Conservation (phyloP, 129 eudicot genomes). For the Ambrosia trifida region DNA sequence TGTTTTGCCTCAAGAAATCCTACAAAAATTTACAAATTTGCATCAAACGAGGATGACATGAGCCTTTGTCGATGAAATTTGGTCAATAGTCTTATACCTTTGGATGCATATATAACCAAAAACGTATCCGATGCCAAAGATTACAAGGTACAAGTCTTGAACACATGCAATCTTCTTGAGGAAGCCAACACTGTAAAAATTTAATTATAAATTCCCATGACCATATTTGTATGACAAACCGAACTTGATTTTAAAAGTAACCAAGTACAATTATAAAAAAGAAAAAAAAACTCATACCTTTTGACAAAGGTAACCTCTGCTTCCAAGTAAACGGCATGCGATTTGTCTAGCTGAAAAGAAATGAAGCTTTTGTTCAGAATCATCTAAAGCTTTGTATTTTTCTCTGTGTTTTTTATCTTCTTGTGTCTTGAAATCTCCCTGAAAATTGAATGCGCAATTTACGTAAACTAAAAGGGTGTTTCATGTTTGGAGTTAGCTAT, state of each 20-base stretch:
- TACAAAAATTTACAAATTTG: constrained; percentile 25
- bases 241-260: constrained; percentile 7
- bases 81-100: constrained; percentile 54
- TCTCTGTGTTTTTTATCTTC: constrained; percentile 95
- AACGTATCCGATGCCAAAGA: constrained; percentile 68
- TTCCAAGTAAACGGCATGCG: constrained; percentile 95
- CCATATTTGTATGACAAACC: constrained; percentile 12
- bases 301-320: constrained; percentile 94
- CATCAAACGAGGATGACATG: not conserved
- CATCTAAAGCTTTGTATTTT: constrained; percentile 60
- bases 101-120: constrained; percentile 99
- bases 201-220: constrained; percentile 1
- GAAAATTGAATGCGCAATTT: constrained; percentile 16
- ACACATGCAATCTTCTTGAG: constrained; percentile 92
- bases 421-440: constrained; percentile 77
- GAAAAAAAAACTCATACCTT: constrained; percentile 44
- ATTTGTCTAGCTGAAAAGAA: constrained; percentile 91
- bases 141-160: constrained; percentile 47
- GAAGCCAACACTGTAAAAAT: constrained; percentile 85
- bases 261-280: not conserved
- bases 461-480: constrained; percentile 8
- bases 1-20: constrained; percentile 95
- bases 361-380: constrained; percentile 73
- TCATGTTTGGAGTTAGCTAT: not conserved
- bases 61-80: constrained; percentile 2